Percentiles rank a stretch among this genome's conserved stretches.
Conservation (phyloP, 306 rosid species). For the Luffa aegyptiaca region DNA sequence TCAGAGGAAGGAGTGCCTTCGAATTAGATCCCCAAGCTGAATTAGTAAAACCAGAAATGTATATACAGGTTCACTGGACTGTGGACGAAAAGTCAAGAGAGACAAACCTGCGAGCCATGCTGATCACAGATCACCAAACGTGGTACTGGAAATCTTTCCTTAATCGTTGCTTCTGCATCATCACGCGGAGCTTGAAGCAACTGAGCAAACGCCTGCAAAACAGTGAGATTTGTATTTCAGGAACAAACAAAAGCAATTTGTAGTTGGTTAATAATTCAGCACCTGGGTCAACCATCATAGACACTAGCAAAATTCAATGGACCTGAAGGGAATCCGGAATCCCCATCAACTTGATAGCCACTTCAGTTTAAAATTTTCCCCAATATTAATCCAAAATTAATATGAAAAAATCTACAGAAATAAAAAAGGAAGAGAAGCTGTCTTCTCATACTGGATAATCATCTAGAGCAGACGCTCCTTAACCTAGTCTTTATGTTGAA, state of each 20-base stretch:
- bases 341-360: neutral
- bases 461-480: neutral
- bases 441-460: neutral
- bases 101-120: conserved; percentile 84
- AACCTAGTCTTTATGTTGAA: neutral
- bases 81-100: neutral
- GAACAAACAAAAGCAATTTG: neutral
- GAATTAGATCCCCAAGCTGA: neutral
- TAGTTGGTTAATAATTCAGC: neutral
- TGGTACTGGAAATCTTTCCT: conserved; percentile 94
- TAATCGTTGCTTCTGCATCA: conserved; percentile 59
- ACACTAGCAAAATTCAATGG: neutral
- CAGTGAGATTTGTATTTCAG: neutral
- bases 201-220: conserved; percentile 78
- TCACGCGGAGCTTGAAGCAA: conserved; percentile 77
- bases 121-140: conserved; percentile 95
- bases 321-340: neutral
- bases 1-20: neutral
- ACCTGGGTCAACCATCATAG: neutral
- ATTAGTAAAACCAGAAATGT: neutral
- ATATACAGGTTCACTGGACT: neutral
- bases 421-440: neutral
- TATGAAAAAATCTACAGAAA: neutral
- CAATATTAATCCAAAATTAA: neutral
- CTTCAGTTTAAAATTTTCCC: neutral